These are phyloP conservation scores for Amanita molliuscula DNA, from an alignment of 768 basidiomycete species.

Conservation along the genomic window DNA sequence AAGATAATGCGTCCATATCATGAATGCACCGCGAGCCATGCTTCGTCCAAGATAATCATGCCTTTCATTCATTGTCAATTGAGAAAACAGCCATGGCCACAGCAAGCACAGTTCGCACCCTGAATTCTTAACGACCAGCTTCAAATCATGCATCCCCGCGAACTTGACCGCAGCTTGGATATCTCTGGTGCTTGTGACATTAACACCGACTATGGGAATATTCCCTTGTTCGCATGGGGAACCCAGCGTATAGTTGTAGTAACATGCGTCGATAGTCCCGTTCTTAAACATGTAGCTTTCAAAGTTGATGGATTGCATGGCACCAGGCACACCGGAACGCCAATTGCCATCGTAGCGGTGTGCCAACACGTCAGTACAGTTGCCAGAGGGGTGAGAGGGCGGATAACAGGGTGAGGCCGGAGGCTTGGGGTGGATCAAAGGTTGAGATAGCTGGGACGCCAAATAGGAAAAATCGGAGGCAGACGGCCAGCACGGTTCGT, in stretches of 20 bases:
- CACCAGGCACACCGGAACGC: slow-evolving; percentile 30
- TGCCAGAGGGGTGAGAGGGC: slow-evolving; percentile 19
- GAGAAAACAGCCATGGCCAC: neutral
- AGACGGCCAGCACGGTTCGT: slow-evolving; percentile 6
- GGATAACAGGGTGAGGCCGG: slow-evolving; percentile 34
- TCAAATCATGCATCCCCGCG: slow-evolving; percentile 20
- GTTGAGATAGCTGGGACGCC: slow-evolving; percentile 2
- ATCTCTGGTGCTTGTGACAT: slow-evolving; percentile 26
- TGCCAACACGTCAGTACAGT: slow-evolving; percentile 23
- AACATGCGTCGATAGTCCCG: slow-evolving; percentile 42
- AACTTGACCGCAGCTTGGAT: slow-evolving; percentile 20
- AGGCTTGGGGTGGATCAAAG: slow-evolving; percentile 4
- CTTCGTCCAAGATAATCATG: slow-evolving; percentile 37
- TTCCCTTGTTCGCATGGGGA: slow-evolving; percentile 33
- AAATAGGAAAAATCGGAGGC: neutral
- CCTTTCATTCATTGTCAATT: slow-evolving; percentile 11
- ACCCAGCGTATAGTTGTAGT: slow-evolving; percentile 30
- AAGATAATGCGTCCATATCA: slow-evolving; percentile 31
- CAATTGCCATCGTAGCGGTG: slow-evolving; percentile 24
- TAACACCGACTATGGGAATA: slow-evolving; percentile 29
- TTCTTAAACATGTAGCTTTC: slow-evolving; percentile 9
- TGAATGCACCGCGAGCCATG: slow-evolving; percentile 26
- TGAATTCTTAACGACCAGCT: slow-evolving; percentile 26
- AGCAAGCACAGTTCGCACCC: slow-evolving; percentile 11
- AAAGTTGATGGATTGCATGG: slow-evolving; percentile 23